These are phyloP conservation scores for Bacidia gigantensis DNA, from an alignment of 495 filamentous ascomycete genomes.

Conservation along the genomic window DNA sequence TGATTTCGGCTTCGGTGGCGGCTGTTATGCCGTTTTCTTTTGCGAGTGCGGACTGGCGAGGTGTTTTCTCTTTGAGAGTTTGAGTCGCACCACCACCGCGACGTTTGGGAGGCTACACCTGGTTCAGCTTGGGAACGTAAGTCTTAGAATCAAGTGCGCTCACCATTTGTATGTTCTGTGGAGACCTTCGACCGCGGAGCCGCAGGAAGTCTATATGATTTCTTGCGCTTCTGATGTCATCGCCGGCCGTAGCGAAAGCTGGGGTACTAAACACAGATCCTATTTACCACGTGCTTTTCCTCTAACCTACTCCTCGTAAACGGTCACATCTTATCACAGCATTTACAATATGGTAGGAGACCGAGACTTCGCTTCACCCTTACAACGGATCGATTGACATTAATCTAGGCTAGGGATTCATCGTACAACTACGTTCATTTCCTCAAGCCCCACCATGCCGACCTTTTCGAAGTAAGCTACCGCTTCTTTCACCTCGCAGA, in stretches of 20 bases:
- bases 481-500: slow-evolving; percentile 25
- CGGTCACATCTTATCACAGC: too few species aligned
- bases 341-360: too few species aligned
- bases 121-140: background rate
- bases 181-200: too few species aligned
- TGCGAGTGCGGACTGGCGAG: slow-evolving; percentile 65
- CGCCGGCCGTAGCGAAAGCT: too few species aligned
- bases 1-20: slow-evolving; percentile 77
- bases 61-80: slow-evolving; percentile 18
- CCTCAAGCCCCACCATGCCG: slow-evolving; percentile 61
- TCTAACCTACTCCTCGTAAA: too few species aligned
- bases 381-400: too few species aligned
- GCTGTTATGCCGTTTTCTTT: slow-evolving; percentile 74
- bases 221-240: too few species aligned
- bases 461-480: slow-evolving; percentile 78
- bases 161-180: too few species aligned
- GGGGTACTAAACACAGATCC: too few species aligned
- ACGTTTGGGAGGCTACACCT: slow-evolving; percentile 12
- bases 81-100: slow-evolving; percentile 5
- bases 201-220: too few species aligned
- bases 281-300: too few species aligned
- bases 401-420: slow-evolving; percentile 80
- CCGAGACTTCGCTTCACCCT: too few species aligned
- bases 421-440: slow-evolving; percentile 81
- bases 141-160: background rate